Conservation (phyloP, 2,329 filamentous ascomycete species). For the Zasmidium citrigriseum region DNA sequence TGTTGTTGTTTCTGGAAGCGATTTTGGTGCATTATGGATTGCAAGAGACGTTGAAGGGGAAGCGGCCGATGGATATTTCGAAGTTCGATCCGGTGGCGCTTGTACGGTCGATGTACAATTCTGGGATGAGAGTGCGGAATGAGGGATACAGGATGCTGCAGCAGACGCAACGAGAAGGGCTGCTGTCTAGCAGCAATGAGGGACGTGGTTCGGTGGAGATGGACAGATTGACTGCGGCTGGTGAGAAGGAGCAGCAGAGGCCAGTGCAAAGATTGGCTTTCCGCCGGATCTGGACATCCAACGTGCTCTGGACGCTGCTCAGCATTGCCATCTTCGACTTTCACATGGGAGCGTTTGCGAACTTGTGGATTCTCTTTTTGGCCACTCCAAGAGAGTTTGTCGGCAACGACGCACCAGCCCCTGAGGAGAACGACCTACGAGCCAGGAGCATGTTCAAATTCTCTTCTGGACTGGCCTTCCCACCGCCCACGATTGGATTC, state of each 20-base stretch:
- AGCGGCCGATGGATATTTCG: constrained; percentile 26
- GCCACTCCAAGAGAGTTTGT: constrained; percentile 64
- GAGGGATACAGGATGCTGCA: constrained; percentile 32
- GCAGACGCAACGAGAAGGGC: constrained; percentile 31
- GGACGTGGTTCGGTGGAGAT: constrained; percentile 32
- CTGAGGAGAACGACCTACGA: constrained; percentile 29
- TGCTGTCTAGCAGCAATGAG: constrained; percentile 31
- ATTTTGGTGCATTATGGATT: constrained; percentile 59
- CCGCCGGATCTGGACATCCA: constrained; percentile 54
- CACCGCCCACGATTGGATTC: constrained; percentile 69
- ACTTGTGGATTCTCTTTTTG: constrained; percentile 75
- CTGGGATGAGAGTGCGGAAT: constrained; percentile 25
- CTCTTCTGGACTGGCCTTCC: constrained; percentile 73
- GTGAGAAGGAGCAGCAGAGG: constrained; percentile 34
- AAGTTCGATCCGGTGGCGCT: constrained; percentile 28
- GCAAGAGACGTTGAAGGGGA: constrained; percentile 52
- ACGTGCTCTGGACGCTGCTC: constrained; percentile 59
- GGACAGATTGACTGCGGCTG: constrained; percentile 38
- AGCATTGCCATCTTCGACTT: constrained; percentile 70
- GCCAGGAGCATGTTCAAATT: constrained; percentile 56
- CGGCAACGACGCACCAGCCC: constrained; percentile 29
- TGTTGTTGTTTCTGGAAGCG: constrained; percentile 57
- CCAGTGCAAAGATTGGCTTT: constrained; percentile 48
- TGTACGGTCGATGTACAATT: constrained; percentile 19
- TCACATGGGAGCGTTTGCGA: constrained; percentile 74